A percentile compares a stretch with the other conserved stretches of the same genome.
Evolutionary conservation across 2,329 filamentous ascomycete species (phyloP).

Genomic region (Fusarium sp.): DNA sequence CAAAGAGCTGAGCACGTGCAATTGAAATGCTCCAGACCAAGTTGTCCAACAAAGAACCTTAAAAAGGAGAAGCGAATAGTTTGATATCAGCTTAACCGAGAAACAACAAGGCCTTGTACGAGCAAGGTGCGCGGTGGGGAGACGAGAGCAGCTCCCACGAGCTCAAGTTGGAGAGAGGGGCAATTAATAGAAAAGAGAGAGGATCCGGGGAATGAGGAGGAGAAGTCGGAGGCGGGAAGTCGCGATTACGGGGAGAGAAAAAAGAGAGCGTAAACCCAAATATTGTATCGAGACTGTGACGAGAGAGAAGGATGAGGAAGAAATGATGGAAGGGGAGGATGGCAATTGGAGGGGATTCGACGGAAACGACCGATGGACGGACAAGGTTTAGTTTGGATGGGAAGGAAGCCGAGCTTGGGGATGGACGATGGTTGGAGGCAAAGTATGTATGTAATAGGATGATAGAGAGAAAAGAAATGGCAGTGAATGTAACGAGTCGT

Average conservation of each 20-base stretch:
- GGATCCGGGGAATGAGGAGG: constrained; percentile 6
- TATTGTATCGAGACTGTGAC: constrained; percentile 26
- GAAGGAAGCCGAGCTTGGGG: constrained; percentile 24
- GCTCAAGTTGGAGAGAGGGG: constrained; percentile 26
- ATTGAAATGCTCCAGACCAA: constrained; percentile 40
- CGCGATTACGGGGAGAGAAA: constrained; percentile 16
- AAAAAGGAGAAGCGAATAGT: constrained; percentile 5
- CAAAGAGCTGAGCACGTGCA: constrained; percentile 12
- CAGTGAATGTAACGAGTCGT: not conserved
- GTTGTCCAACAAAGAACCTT: constrained; percentile 17
- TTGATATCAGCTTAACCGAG: constrained; percentile 10
- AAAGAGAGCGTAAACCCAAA: constrained; percentile 22
- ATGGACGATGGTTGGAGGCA: constrained; percentile 19
- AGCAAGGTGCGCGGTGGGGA: constrained; percentile 15
- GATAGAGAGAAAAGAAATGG: not conserved
- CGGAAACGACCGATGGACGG: constrained; percentile 45
- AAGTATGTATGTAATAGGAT: not conserved
- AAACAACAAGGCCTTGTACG: not conserved
- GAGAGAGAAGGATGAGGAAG: constrained; percentile 12
- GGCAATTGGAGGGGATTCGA: constrained; percentile 38
- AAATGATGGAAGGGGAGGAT: constrained; percentile 24
- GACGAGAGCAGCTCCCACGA: constrained; percentile 8
- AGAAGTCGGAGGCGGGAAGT: constrained; percentile 24
- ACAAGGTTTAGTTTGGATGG: constrained; percentile 42
- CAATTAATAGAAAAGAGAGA: constrained; percentile 22